phyloP scores from a whole-genome alignment of 2,329 filamentous ascomycete genomes.

The Rhinocladiella mackenziei region DNA sequence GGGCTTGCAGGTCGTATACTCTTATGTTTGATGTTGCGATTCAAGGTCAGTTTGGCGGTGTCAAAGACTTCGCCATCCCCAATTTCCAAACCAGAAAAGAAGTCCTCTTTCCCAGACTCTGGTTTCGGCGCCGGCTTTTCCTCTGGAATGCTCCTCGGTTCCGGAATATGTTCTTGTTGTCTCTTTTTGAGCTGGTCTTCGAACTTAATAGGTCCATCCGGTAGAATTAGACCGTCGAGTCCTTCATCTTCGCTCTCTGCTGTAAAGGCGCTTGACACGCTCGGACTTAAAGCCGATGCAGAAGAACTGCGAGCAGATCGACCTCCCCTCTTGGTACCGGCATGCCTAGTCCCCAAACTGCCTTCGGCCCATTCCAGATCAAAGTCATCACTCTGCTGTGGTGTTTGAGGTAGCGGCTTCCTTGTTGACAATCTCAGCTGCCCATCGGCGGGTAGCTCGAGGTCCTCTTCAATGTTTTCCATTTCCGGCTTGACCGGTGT shows the following conservation, averaged over 20 bases:
- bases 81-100: constrained; percentile 81
- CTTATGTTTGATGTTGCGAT: constrained; percentile 89
- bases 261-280: constrained; percentile 84
- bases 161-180: constrained; percentile 48
- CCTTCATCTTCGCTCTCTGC: constrained; percentile 91
- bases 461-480: constrained; percentile 68
- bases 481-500: constrained; percentile 42
- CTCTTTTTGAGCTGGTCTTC: constrained; percentile 70
- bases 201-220: constrained; percentile 78
- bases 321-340: constrained; percentile 76
- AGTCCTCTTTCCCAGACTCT: constrained; percentile 60
- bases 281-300: constrained; percentile 84
- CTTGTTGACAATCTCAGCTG: constrained; percentile 58
- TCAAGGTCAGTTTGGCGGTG: constrained; percentile 73
- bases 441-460: constrained; percentile 66
- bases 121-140: constrained; percentile 32
- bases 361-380: constrained; percentile 85
- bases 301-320: constrained; percentile 80
- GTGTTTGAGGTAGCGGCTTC: constrained; percentile 60
- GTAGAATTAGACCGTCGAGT: constrained; percentile 82
- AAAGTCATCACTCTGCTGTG: constrained; percentile 67
- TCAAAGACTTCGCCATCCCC: constrained; percentile 79
- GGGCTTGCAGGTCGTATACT: constrained; percentile 65
- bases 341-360: constrained; percentile 84
- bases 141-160: constrained; percentile 38